phyloP scores from a whole-genome alignment of 768 basidiomycete species.

The Lentinula detonsa region DNA sequence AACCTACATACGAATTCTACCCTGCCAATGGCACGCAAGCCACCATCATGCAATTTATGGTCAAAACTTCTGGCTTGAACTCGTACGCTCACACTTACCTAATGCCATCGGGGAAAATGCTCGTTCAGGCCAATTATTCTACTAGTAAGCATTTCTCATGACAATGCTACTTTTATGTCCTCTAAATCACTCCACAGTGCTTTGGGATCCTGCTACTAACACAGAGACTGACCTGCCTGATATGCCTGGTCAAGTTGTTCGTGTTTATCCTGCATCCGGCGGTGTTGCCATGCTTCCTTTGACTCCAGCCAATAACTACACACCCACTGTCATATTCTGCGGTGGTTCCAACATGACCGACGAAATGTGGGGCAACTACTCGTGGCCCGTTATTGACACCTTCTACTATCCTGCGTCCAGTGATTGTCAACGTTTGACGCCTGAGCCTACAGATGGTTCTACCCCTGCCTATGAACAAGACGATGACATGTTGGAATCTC shows the following conservation, averaged over 20 bases:
- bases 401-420: conserved; percentile 63
- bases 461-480: conserved; percentile 58
- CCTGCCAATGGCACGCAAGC: conserved; percentile 49
- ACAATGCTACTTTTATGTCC: conserved; percentile 6
- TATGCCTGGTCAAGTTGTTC: conserved; percentile 69
- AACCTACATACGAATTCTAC: conserved; percentile 82
- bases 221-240: conserved; percentile 57
- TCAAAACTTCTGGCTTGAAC: conserved; percentile 70
- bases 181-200: conserved; percentile 18
- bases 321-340: conserved; percentile 83
- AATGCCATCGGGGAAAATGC: conserved; percentile 71
- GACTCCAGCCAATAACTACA: conserved; percentile 84
- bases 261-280: conserved; percentile 88
- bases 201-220: conserved; percentile 52
- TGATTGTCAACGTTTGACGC: conserved; percentile 81
- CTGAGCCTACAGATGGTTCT: conserved; percentile 72
- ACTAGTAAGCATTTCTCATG: conserved; percentile 42
- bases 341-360: conserved; percentile 81
- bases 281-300: conserved; percentile 88
- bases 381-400: conserved; percentile 66
- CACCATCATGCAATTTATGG: conserved; percentile 60
- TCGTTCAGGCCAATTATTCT: conserved; percentile 79
- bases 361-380: conserved; percentile 70
- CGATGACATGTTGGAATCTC: conserved; percentile 65
- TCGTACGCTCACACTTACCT: conserved; percentile 72